phyloP scores from a whole-genome alignment of 768 basidiomycete genomes.

The Termitomyces sp. region DNA sequence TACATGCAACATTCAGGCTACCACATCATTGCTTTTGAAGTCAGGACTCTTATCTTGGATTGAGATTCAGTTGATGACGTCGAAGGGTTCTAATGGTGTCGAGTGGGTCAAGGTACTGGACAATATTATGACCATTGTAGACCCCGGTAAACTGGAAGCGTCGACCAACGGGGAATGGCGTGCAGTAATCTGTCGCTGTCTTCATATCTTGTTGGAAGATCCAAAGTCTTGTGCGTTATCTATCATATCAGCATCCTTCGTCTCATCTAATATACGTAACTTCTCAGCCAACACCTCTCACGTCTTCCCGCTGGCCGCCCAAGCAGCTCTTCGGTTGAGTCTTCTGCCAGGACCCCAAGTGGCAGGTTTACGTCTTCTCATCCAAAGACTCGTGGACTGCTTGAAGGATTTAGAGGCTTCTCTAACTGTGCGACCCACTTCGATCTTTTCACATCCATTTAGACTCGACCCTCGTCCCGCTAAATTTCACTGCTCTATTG shows the following conservation, averaged over 20 bases:
- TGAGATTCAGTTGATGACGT: constrained; percentile 55
- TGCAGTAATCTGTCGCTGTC: constrained; percentile 45
- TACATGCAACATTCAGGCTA: constrained; percentile 64
- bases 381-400: constrained; percentile 22
- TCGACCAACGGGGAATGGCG: constrained; percentile 61
- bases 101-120: constrained; percentile 66
- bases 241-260: background rate
- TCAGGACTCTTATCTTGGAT: constrained; percentile 79
- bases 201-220: constrained; percentile 34
- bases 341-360: constrained; percentile 23
- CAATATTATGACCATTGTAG: constrained; percentile 50
- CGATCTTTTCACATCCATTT: background rate
- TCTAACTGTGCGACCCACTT: constrained; percentile 10
- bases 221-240: constrained; percentile 20
- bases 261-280: background rate
- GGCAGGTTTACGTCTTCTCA: constrained; percentile 23
- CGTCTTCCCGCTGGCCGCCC: constrained; percentile 20
- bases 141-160: constrained; percentile 45
- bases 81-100: constrained; percentile 35
- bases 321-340: constrained; percentile 31
- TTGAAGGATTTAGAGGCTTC: constrained; percentile 25
- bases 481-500: constrained; percentile 29
- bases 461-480: background rate
- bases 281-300: constrained; percentile 4
- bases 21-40: constrained; percentile 65